These are phyloP conservation scores for Pelargonium hybrid DNA, from an alignment of 441 rosid species.

Conservation along the genomic window DNA sequence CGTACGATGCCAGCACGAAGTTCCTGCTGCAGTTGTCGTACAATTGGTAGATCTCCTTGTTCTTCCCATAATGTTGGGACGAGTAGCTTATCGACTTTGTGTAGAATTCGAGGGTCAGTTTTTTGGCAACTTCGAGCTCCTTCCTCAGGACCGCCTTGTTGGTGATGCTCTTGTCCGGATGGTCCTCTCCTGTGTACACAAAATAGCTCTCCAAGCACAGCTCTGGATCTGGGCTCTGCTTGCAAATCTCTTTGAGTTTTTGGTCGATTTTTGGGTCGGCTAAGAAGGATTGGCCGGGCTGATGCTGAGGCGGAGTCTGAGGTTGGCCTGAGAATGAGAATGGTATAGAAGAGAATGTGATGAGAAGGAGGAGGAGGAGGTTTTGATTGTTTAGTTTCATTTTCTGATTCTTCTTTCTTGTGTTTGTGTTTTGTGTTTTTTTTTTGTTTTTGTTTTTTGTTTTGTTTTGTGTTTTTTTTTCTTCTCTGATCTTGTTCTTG, in stretches of 20 bases:
- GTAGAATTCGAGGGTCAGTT: neutral
- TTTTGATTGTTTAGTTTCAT: too few relatives aligned
- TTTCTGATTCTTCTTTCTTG: too few relatives aligned
- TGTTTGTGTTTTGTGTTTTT: too few relatives aligned
- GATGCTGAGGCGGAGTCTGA: neutral
- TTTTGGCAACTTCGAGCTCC: neutral
- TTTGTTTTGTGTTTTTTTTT: too few relatives aligned
- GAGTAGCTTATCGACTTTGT: neutral
- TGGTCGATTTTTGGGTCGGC: neutral
- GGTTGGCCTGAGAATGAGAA: neutral
- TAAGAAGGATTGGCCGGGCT: too few relatives aligned
- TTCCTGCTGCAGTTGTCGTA: neutral
- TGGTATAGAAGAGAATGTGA: neutral
- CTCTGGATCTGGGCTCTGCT: neutral
- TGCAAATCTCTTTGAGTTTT: neutral
- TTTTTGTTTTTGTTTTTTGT: too few relatives aligned
- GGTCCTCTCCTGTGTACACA: neutral
- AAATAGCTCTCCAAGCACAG: neutral
- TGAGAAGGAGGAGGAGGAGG: neutral
- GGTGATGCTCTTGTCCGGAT: neutral
- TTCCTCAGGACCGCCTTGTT: neutral
- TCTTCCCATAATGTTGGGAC: neutral
- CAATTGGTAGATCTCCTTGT: neutral
- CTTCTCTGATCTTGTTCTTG: too few relatives aligned
- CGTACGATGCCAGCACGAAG: neutral